Conservation (phyloP, 1,139 yeast genomes). For the Protomyces arabidopsidicola region DNA sequence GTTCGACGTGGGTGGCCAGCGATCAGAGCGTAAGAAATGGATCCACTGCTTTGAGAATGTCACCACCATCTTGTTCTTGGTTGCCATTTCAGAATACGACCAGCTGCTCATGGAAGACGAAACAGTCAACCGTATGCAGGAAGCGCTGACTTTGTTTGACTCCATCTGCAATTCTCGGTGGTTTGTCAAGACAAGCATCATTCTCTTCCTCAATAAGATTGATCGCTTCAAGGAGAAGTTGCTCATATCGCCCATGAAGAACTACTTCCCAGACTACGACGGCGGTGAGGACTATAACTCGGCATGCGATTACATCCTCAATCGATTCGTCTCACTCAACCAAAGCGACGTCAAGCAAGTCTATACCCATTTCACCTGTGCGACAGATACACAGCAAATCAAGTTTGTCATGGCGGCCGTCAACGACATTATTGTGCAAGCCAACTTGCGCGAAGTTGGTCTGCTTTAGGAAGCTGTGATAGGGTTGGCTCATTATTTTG, state of each 20-base stretch:
- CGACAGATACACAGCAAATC: conserved; percentile 68
- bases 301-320: conserved; percentile 64
- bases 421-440: conserved; percentile 82
- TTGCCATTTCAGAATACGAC: conserved; percentile 89
- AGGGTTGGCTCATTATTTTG: background rate
- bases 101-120: conserved; percentile 88
- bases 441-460: conserved; percentile 77
- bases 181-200: conserved; percentile 83
- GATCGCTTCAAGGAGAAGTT: conserved; percentile 76
- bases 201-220: conserved; percentile 79
- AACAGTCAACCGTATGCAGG: conserved; percentile 84
- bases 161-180: conserved; percentile 79
- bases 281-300: conserved; percentile 53
- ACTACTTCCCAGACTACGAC: conserved; percentile 62
- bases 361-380: conserved; percentile 90
- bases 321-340: conserved; percentile 57
- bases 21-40: conserved; percentile 93
- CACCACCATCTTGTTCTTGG: conserved; percentile 83
- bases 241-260: conserved; percentile 55
- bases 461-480: conserved; percentile 38
- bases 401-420: conserved; percentile 61
- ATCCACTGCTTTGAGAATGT: conserved; percentile 92
- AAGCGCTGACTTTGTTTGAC: conserved; percentile 77
- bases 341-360: conserved; percentile 58
- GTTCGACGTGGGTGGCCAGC: conserved; percentile 95